Conservation (phyloP, 1,139 yeast genomes). For the Nadsonia starkeyi-henricii region DNA sequence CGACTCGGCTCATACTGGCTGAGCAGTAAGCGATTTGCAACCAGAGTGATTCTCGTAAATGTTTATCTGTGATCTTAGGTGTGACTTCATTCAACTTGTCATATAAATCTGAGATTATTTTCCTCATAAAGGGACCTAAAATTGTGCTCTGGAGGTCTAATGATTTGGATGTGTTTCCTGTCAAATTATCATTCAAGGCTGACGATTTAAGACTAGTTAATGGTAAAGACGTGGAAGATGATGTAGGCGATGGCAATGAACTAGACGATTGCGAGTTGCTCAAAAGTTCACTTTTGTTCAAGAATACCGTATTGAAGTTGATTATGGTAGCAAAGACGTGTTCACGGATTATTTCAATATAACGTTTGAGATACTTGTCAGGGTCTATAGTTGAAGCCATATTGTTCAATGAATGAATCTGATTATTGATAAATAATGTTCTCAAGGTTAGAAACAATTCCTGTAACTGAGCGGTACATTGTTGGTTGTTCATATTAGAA, state of each 20-base stretch:
- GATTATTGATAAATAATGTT: constrained; percentile 20
- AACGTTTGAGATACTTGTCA: constrained; percentile 61
- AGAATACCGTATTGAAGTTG: constrained; percentile 51
- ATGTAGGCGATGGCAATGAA: not conserved
- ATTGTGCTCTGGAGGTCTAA: constrained; percentile 31
- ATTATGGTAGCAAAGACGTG: constrained; percentile 61
- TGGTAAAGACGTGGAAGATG: not conserved
- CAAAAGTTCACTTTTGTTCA: constrained; percentile 13
- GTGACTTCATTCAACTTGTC: constrained; percentile 7
- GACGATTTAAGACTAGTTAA: not conserved
- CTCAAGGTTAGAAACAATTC: constrained; percentile 22
- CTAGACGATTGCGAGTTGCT: not conserved
- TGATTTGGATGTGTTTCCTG: constrained; percentile 25
- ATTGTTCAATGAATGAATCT: constrained; percentile 44
- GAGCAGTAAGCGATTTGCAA: constrained; percentile 67
- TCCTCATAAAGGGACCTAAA: constrained; percentile 19
- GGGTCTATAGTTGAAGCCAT: constrained; percentile 31
- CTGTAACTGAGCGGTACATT: constrained; percentile 19
- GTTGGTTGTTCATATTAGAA: constrained; percentile 8
- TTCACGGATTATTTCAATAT: constrained; percentile 73
- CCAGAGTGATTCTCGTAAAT: constrained; percentile 46
- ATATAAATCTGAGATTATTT: constrained; percentile 23
- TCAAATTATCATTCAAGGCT: not conserved
- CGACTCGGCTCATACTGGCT: constrained; percentile 55
- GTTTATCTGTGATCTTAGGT: constrained; percentile 28